A percentile compares a stretch with the other conserved stretches of the same genome.
phyloP scores from a whole-genome alignment of 768 basidiomycete species.

The button mushroom (Agaricus bisporus) region DNA sequence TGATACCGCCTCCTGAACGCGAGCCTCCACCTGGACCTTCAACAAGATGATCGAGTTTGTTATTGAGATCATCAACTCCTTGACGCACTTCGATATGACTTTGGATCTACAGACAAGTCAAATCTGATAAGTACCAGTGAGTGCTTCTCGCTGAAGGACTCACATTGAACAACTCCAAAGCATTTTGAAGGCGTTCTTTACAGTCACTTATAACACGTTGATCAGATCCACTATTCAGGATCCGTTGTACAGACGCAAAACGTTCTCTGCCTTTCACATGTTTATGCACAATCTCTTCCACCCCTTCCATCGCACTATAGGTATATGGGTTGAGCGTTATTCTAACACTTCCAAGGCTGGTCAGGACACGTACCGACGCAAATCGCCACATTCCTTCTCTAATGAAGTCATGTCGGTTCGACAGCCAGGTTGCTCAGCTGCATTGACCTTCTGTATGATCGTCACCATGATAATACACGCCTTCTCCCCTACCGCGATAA shows the following conservation, averaged over 20 bases:
- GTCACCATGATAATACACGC: constrained; percentile 1
- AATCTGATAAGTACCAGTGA: background rate
- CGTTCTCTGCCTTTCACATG: background rate
- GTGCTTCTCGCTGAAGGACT: background rate
- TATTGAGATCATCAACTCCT: background rate
- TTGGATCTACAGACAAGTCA: background rate
- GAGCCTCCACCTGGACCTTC: too few species aligned
- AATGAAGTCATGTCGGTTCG: background rate
- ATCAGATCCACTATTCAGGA: background rate
- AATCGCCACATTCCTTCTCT: background rate
- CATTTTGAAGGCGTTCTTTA: background rate
- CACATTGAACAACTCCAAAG: background rate
- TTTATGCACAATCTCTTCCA: background rate
- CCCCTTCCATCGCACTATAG: background rate
- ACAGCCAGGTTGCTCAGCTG: background rate
- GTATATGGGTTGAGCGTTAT: background rate
- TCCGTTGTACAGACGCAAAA: background rate
- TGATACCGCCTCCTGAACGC: too few species aligned
- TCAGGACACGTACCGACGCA: background rate
- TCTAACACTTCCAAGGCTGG: background rate
- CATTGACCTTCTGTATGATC: background rate
- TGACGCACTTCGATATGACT: constrained; percentile 1
- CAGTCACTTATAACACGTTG: background rate
- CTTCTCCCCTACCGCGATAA: constrained; percentile 1
- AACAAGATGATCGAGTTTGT: background rate